Conservation (phyloP, 139 green algal genomes). For the Tetraselmis striata region DNA sequence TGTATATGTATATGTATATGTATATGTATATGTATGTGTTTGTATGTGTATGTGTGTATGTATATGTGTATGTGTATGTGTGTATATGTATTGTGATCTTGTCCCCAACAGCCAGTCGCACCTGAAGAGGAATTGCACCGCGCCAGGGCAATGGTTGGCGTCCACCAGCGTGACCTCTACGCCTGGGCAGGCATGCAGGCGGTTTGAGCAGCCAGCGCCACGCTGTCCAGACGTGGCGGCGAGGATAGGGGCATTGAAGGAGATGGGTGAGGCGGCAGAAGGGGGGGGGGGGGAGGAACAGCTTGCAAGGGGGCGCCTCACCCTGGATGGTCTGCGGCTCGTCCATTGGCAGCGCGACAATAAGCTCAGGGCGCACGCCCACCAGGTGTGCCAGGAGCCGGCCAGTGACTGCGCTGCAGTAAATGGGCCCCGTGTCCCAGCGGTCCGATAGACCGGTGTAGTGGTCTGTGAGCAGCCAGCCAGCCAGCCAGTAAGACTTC, state of each 20-base stretch:
- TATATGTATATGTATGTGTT: too few relatives aligned
- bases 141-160: conserved; percentile 79
- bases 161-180: conserved; percentile 67
- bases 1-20: too few relatives aligned
- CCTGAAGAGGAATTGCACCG: conserved; percentile 64
- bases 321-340: conserved; percentile 35
- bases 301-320: conserved; percentile 18
- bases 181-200: conserved; percentile 18
- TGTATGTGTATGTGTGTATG: too few relatives aligned
- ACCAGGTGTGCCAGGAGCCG: conserved; percentile 30
- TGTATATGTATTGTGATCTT: too few relatives aligned
- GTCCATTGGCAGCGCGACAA: conserved; percentile 45
- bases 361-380: conserved; percentile 25
- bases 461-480: conserved; percentile 68
- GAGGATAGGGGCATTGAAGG: background rate
- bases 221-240: background rate
- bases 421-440: conserved; percentile 66
- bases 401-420: conserved; percentile 67
- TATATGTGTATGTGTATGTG: too few relatives aligned
- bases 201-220: background rate
- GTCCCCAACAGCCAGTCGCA: too few relatives aligned
- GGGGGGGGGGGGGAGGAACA: background rate
- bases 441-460: conserved; percentile 64
- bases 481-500: too few relatives aligned
- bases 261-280: background rate